Base-by-base conservation (phyloP, 2,329 filamentous ascomycete genomes). In the Exophiala dermatitidis region DNA sequence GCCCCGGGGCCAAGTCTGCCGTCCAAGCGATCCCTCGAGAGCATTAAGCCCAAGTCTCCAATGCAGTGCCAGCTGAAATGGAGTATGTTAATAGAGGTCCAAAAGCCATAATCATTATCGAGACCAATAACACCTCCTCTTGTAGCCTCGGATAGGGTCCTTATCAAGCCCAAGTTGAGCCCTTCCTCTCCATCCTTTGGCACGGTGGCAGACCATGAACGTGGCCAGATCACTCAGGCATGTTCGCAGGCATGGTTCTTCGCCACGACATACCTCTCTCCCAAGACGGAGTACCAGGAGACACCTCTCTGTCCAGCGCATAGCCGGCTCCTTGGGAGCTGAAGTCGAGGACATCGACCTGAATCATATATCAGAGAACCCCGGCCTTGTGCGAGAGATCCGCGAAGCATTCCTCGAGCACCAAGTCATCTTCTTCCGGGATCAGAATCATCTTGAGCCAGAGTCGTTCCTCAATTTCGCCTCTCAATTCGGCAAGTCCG, bases 351-450 rank as follows among this genome's bases (percentile, higher is more conserved):
- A 60, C 30, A 53, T 62, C 36, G 58, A 62, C 47, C 48, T 62
- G 8, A 31, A 34, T n/a, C n/a, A 30, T 3, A 44, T 60, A 5
- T 31, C 33, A 7, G 54, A 61, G 37, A 60, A 55, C 36, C 56
- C 53, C 5, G 48, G 52, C 3, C 33, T 55, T n/a, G 58, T 59
- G 34, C 42, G 33, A 30, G 49, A 60, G 36, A 59, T 62, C 47
- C 60, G 58, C 5, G 51, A 56, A 45, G 49, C 56, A n/a, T 44
- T 62, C 9, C 46, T 62, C 12, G 45, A 60, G 40, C 53, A 62
- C 45, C 54, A 57, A 26, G 60, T 60, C 19, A 60, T 60, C 41
- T 62, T 62, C 58, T 62, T 62, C 45, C 60, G 58, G 5, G 41
- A 59, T 32, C 58, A 60, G 31, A 46, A 57, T 7, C 42, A 57